phyloP scores from a whole-genome alignment of 208 protist species.

The Trypanosoma avium region DNA sequence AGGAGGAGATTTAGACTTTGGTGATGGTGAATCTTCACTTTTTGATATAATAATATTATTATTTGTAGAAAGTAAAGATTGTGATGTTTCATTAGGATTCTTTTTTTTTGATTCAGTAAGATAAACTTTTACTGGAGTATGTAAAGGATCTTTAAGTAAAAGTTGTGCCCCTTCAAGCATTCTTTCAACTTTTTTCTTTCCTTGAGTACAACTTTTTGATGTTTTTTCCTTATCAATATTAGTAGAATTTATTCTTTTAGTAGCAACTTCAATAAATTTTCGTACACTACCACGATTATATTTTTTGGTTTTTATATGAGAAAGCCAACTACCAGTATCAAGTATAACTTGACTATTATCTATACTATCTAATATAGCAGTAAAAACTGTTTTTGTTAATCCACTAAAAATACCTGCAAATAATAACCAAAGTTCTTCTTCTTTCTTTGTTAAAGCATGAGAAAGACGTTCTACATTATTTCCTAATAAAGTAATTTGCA shows the following conservation, averaged over 20 bases:
- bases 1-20: no score
- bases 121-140: neutral
- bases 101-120: neutral
- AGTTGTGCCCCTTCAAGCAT: neutral
- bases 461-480: constrained; percentile 31
- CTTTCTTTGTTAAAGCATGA: constrained; percentile 11
- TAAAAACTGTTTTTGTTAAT: neutral
- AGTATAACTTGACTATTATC: neutral
- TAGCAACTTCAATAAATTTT: neutral
- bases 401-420: constrained; percentile 37
- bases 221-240: neutral
- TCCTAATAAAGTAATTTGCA: constrained; percentile 39
- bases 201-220: neutral
- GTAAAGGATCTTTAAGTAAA: constrained; percentile 1
- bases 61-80: no score
- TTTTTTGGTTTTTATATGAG: neutral
- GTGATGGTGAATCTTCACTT: no score
- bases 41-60: no score
- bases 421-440: constrained; percentile 25
- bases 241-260: neutral
- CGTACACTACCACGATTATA: neutral
- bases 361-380: neutral
- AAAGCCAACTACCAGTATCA: neutral
- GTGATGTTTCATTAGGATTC: neutral
- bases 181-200: neutral